Conservation (phyloP, 345 rosid species). For the Sisymbrium irio region DNA sequence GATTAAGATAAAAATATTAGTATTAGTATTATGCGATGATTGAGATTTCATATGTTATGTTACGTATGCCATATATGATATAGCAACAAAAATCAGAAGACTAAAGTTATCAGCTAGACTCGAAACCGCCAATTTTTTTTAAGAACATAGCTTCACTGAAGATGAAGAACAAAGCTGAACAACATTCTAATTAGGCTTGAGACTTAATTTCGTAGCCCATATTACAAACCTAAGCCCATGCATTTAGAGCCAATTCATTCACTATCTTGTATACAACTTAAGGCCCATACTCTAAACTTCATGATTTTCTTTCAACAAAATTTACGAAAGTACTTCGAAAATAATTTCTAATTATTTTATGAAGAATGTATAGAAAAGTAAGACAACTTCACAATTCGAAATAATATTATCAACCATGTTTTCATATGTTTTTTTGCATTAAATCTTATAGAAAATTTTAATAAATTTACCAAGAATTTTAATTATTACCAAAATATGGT, state of each 20-base stretch:
- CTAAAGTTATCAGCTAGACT: not conserved
- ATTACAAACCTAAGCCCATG: not conserved
- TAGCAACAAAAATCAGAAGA: not conserved
- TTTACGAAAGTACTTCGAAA: not conserved
- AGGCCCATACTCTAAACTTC: not conserved
- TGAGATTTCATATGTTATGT: no score
- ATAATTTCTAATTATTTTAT: not conserved
- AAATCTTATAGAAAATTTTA: no score
- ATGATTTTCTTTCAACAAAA: not conserved
- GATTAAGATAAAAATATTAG: no score
- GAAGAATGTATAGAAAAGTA: not conserved
- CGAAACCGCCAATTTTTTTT: no score
- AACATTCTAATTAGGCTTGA: not conserved
- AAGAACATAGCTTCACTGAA: not conserved
- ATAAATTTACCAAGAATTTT: no score
- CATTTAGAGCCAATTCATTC: not conserved
- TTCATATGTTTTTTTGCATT: no score
- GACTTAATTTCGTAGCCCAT: not conserved
- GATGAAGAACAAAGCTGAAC: not conserved
- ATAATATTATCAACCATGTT: not conserved
- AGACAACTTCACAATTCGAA: not conserved
- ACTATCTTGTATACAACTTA: not conserved
- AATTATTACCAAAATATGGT: no score
- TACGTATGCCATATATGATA: no score
- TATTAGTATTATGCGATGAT: no score